Base-by-base conservation (phyloP, 106 monocot genomes). In the Xerophyta viscosa region DNA sequence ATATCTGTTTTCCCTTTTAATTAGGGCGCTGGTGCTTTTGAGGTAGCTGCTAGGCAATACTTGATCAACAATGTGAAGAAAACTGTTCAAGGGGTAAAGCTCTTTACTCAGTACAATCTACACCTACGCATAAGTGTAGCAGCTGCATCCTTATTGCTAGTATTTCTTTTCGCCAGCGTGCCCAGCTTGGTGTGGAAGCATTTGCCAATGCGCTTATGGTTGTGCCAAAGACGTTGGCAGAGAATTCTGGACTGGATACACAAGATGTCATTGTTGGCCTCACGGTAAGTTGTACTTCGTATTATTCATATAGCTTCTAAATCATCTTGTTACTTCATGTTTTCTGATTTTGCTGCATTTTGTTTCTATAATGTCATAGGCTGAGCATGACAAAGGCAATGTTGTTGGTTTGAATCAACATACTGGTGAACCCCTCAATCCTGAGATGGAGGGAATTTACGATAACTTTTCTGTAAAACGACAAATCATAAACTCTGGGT, bases 131-230 rank as follows among this genome's bases (percentile, higher is more conserved):
- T 39, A 12, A 12, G 2, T 39, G 10, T 10, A 39, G 39, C 13
- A 15, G 10, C 39, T 39, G 15, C 39, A 39, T 39, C 39, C 39
- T 39, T 12, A 15, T 7, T 39, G 39, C 2, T 39, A 15, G 6
- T 15, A 2, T 39, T 0, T 60, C 8, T 57, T 55, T 3, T 50
- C 29, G 50, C 52, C 79, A 96, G 94, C 84, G 94, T 49, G 94
- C 94, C 52, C 94, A 96, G 46, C 84, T 96, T 64, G 94, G 94
- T 27, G 81, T 96, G 15, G 80, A 81, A 72, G 94, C 94, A 52
- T 96, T 96, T 85, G 94, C 94, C 8, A 76, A 96, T 57, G 94
- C 94, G 24, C 94, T 96, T 48, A 65, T 96, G 20, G 94, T 96
- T 8, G 56, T 96, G 19, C 94, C 94, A 22, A 96, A 96, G 62